Percentiles rank a stretch among this genome's conserved stretches.
phyloP scores from a whole-genome alignment of 352 stramenopile species.

The Halophytophthora batemanensis region DNA sequence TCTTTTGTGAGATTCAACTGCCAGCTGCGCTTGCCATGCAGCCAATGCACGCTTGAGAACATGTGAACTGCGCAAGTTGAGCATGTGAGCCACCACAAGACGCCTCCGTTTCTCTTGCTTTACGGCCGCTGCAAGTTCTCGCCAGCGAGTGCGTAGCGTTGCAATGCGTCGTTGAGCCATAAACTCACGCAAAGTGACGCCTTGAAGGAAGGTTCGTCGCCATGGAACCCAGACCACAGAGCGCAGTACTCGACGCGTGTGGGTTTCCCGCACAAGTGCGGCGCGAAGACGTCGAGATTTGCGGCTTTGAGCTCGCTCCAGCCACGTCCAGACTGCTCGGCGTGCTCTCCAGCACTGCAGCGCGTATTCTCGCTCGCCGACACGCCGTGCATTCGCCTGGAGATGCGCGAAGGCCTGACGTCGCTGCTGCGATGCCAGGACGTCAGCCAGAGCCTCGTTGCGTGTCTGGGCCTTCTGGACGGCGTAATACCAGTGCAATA shows the following conservation, averaged over 20 bases:
- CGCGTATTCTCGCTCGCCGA: constrained; percentile 4
- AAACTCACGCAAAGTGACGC: constrained; percentile 3
- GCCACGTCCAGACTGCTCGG: constrained; percentile 22
- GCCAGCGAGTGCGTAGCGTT: constrained; percentile 11
- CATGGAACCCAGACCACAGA: constrained; percentile 11
- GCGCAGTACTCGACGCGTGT: constrained; percentile 13
- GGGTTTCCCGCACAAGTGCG: constrained; percentile 20
- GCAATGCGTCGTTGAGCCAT: not conserved
- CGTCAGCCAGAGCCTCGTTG: constrained; percentile 9
- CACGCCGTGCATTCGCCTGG: not conserved
- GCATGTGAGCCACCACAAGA: constrained; percentile 8
- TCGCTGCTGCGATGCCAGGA: constrained; percentile 10
- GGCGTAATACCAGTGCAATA: constrained; percentile 12
- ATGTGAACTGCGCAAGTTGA: constrained; percentile 7
- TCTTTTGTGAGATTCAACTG: not conserved
- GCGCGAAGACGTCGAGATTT: constrained; percentile 14
- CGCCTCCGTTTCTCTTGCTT: constrained; percentile 7
- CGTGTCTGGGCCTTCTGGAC: not conserved
- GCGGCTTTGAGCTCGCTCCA: constrained; percentile 10
- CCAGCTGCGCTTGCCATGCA: constrained; percentile 8
- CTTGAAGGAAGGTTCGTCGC: constrained; percentile 7
- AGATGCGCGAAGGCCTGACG: constrained; percentile 14
- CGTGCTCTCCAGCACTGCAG: constrained; percentile 17
- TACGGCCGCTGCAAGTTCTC: constrained; percentile 10
- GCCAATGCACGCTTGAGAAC: constrained; percentile 1